A percentile compares a stretch with the other conserved stretches of the same genome.
phyloP scores from a whole-genome alignment of 805 yeast species.

The Saccharomycopsis synnaedendra region DNA sequence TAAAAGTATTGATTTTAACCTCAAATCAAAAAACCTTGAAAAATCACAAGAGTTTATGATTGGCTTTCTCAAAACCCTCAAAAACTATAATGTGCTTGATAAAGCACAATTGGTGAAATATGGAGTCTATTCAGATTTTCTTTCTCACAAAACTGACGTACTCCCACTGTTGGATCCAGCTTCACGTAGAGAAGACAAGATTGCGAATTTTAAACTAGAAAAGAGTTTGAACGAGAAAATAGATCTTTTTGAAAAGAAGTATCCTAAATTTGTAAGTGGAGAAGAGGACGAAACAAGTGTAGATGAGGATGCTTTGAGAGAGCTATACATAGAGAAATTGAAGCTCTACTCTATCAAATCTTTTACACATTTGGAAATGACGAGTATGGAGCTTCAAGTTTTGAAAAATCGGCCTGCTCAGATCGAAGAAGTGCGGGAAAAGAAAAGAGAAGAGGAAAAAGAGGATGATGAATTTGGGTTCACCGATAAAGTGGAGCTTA shows the following conservation, averaged over 20 bases:
- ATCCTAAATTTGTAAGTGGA: slow-evolving; percentile 24
- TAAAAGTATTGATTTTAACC: slow-evolving; percentile 10
- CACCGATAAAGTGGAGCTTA: slow-evolving; percentile 51
- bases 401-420: slow-evolving; percentile 32
- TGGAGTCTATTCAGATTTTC: slow-evolving; percentile 23
- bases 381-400: slow-evolving; percentile 56
- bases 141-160: too few relatives aligned
- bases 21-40: slow-evolving; percentile 24
- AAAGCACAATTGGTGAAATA: slow-evolving; percentile 28
- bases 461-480: slow-evolving; percentile 32
- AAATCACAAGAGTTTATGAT: slow-evolving; percentile 33
- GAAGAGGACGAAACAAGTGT: slow-evolving; percentile 22
- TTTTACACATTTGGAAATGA: slow-evolving; percentile 44
- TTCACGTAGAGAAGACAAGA: slow-evolving; percentile 55
- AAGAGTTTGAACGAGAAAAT: slow-evolving; percentile 40
- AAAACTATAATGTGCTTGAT: slow-evolving; percentile 33
- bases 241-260: slow-evolving; percentile 25
- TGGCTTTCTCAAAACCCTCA: slow-evolving; percentile 33
- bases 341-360: slow-evolving; percentile 39
- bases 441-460: slow-evolving; percentile 9
- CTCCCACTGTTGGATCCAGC: slow-evolving; percentile 35
- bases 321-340: slow-evolving; percentile 44
- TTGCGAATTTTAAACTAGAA: slow-evolving; percentile 52
- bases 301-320: slow-evolving; percentile 58
- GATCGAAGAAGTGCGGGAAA: background rate